Percentiles rank a stretch among this genome's conserved stretches.
phyloP scores from a whole-genome alignment of 2,329 filamentous ascomycete genomes.

The Herpotrichia juniperi region DNA sequence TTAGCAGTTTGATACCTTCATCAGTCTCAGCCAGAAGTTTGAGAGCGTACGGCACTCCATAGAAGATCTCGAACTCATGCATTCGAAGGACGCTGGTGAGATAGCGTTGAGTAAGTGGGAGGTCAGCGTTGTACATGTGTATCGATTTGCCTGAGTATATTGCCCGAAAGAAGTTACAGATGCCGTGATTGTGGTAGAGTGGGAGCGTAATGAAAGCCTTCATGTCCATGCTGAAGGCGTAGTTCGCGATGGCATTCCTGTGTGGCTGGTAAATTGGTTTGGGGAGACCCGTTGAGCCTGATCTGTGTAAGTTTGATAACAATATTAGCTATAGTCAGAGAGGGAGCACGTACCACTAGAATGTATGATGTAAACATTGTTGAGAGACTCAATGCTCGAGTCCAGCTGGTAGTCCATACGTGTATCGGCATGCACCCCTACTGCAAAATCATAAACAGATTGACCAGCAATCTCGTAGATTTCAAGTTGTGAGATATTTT shows the following conservation, averaged over 20 bases:
- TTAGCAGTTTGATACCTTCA: constrained; percentile 59
- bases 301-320: background rate
- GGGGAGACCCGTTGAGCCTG: constrained; percentile 65
- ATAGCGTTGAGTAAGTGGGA: constrained; percentile 26
- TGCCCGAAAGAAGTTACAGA: constrained; percentile 33
- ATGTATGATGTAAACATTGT: constrained; percentile 32
- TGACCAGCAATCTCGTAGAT: constrained; percentile 21
- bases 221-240: constrained; percentile 25
- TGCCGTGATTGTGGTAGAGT: constrained; percentile 33
- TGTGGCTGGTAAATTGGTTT: constrained; percentile 68
- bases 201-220: constrained; percentile 30
- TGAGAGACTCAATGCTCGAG: constrained; percentile 18
- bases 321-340: background rate
- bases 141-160: constrained; percentile 30
- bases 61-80: constrained; percentile 60
- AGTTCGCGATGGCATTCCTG: constrained; percentile 33
- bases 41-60: constrained; percentile 68
- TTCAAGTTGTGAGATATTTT: constrained; percentile 11
- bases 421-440: constrained; percentile 32
- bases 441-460: constrained; percentile 22
- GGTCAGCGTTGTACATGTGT: constrained; percentile 30
- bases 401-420: constrained; percentile 30
- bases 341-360: constrained; percentile 25
- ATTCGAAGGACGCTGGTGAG: constrained; percentile 21
- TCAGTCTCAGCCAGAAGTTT: constrained; percentile 67